phyloP scores from a whole-genome alignment of 192 early-diverging fungal species.

The Funneliformis mosseae region DNA sequence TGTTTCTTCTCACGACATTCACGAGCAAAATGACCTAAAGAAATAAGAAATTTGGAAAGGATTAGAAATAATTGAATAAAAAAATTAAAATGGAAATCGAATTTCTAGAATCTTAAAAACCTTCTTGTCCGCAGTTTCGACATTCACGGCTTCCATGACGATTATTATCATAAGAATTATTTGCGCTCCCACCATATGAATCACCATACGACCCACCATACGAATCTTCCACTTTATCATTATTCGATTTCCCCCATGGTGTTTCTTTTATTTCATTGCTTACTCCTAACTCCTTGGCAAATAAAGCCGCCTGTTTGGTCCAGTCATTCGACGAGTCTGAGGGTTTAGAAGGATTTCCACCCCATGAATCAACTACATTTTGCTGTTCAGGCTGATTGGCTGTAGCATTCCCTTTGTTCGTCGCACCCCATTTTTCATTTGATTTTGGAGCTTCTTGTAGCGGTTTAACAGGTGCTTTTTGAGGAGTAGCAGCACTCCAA shows the following conservation, averaged over 20 bases:
- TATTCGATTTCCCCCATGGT: background rate
- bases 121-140: background rate
- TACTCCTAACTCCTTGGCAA: background rate
- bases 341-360: background rate
- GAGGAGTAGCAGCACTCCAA: background rate
- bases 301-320: background rate
- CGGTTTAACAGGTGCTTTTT: no score
- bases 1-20: background rate
- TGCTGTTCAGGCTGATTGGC: background rate
- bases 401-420: background rate
- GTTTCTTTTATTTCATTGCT: background rate
- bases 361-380: background rate
- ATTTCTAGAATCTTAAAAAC: background rate
- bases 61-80: background rate
- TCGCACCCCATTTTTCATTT: no score
- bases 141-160: background rate
- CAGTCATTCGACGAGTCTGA: background rate
- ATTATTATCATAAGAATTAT: background rate
- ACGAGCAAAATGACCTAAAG: background rate
- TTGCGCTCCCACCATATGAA: background rate
- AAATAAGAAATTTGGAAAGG: background rate
- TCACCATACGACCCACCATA: background rate
- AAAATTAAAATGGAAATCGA: background rate
- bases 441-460: no score
- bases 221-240: background rate